Conservation (phyloP, 306 rosid genomes). For the Alnus rubra region DNA sequence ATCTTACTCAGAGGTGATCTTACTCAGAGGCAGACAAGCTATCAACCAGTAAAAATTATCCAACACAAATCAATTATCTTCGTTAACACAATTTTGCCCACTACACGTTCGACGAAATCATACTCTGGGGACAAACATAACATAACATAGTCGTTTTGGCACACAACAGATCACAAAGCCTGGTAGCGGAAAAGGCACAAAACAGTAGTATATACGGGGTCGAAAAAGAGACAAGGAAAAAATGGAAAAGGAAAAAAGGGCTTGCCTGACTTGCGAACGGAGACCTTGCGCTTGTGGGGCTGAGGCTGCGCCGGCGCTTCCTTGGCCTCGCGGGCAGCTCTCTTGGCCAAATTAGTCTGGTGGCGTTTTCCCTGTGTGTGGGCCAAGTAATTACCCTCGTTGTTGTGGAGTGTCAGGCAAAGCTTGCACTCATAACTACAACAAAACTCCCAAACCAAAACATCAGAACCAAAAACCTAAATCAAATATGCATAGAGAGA, state of each 20-base stretch:
- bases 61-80: not conserved
- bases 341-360: conserved; percentile 87
- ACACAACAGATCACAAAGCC: not conserved
- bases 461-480: conserved; percentile 1
- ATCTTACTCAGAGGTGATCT: not conserved
- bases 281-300: conserved; percentile 90
- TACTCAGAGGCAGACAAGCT: not conserved
- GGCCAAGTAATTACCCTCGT: conserved; percentile 96
- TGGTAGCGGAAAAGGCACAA: not conserved
- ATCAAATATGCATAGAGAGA: not conserved
- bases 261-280: conserved; percentile 69
- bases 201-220: not conserved
- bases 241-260: not conserved
- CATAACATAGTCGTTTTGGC: not conserved
- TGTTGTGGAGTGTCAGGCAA: conserved; percentile 88
- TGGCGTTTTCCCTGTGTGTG: conserved; percentile 97
- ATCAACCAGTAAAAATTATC: not conserved
- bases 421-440: conserved; percentile 91
- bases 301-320: conserved; percentile 97
- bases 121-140: not conserved
- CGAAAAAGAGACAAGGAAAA: not conserved
- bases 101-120: conserved; percentile 16
- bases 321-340: conserved; percentile 96
- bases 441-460: not conserved
- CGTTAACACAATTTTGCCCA: not conserved